These are phyloP conservation scores for Urochloa ruziziensis DNA, from an alignment of 176 grass and related monocot species.

Conservation along the genomic window DNA sequence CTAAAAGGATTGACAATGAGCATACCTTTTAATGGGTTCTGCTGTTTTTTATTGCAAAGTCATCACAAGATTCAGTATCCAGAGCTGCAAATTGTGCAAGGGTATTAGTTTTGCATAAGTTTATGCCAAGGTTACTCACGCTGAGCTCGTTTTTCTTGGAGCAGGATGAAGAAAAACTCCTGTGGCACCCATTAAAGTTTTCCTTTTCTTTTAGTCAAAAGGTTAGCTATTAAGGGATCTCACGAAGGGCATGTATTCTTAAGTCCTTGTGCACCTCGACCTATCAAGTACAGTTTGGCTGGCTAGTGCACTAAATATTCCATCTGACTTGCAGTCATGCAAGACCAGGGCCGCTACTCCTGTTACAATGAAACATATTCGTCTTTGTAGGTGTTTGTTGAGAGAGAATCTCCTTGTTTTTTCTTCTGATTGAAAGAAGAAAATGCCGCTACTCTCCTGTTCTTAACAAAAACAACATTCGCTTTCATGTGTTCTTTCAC, in stretches of 20 bases:
- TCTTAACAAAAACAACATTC: background rate
- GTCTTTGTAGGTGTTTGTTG: background rate
- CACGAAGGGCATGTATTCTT: background rate
- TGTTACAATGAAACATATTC: background rate
- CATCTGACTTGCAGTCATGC: background rate
- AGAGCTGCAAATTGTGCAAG: slow-evolving; percentile 16
- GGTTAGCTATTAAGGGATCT: background rate
- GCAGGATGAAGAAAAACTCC: background rate
- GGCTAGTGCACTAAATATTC: background rate
- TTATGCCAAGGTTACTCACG: background rate
- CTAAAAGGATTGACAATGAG: background rate
- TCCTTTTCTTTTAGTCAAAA: background rate
- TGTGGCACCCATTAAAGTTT: background rate
- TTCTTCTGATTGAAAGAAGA: background rate
- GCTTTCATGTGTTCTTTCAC: background rate
- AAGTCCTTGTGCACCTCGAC: background rate
- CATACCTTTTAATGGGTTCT: background rate
- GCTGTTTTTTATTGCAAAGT: background rate
- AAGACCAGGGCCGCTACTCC: background rate
- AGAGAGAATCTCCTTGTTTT: background rate
- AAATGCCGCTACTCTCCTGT: background rate
- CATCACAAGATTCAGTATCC: slow-evolving; percentile 19
- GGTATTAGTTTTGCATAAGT: background rate
- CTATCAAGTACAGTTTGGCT: background rate
- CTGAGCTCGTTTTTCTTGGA: slow-evolving; percentile 7